Evolutionary conservation across 164 flowering plant genomes (phyloP).

Genomic region (Nelumbo lutea): DNA sequence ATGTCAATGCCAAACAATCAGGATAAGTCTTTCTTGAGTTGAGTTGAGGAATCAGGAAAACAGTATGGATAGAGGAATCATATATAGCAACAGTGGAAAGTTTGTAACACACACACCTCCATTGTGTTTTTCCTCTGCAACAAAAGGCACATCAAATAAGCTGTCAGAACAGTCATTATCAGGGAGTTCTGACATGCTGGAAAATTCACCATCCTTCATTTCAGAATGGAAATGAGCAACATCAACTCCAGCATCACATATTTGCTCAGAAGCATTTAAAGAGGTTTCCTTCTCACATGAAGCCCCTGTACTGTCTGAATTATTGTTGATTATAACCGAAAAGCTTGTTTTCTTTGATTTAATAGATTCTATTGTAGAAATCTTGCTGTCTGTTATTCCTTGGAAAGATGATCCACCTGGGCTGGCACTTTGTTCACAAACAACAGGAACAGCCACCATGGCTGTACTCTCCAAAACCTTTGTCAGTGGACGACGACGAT

Average conservation of each 20-base stretch:
- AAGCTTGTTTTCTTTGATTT: slow-evolving; percentile 33
- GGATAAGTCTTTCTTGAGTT: too few species aligned
- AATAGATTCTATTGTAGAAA: slow-evolving; percentile 37
- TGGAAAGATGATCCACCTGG: slow-evolving; percentile 31
- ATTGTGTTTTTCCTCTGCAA: slow-evolving; percentile 41
- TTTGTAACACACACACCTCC: slow-evolving; percentile 37
- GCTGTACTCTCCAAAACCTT: slow-evolving; percentile 71
- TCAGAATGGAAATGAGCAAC: slow-evolving; percentile 21
- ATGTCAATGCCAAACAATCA: too few species aligned
- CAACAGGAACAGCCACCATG: slow-evolving; percentile 63
- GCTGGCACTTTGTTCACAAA: slow-evolving; percentile 40
- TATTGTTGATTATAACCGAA: slow-evolving; percentile 28
- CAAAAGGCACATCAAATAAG: slow-evolving; percentile 67
- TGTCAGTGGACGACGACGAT: slow-evolving; percentile 63
- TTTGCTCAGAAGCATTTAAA: slow-evolving; percentile 29
- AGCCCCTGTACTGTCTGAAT: slow-evolving; percentile 38
- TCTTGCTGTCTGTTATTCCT: slow-evolving; percentile 37
- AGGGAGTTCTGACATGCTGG: slow-evolving; percentile 28
- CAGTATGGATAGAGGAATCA: too few species aligned
- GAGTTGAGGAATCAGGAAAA: too few species aligned
- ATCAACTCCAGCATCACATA: slow-evolving; percentile 26
- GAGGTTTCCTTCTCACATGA: slow-evolving; percentile 41
- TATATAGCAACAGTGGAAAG: too few species aligned
- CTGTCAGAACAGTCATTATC: slow-evolving; percentile 38
- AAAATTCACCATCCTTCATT: slow-evolving; percentile 37